Percentiles rank a stretch among this genome's conserved stretches.
Evolutionary conservation across 2,329 filamentous ascomycete species (phyloP).

Genomic region (Pyrenophora teres): DNA sequence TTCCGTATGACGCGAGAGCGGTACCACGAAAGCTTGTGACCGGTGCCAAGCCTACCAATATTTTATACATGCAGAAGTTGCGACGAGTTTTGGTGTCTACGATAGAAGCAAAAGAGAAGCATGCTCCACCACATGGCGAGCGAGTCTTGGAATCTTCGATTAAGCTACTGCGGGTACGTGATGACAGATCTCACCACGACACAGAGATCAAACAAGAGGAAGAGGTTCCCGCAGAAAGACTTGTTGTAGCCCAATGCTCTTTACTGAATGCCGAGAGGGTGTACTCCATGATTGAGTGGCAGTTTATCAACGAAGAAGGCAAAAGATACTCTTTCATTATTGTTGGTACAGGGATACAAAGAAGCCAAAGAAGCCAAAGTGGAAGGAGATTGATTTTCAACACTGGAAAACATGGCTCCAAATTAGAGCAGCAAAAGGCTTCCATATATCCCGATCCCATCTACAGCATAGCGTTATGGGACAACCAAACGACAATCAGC

Average conservation of each 20-base stretch:
- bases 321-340: conserved; percentile 67
- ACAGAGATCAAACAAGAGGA: conserved; percentile 32
- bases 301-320: conserved; percentile 58
- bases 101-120: conserved; percentile 41
- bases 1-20: conserved; percentile 14
- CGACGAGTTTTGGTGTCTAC: conserved; percentile 57
- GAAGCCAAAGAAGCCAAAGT: conserved; percentile 21
- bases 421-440: conserved; percentile 56
- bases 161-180: conserved; percentile 30
- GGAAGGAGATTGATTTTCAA: conserved; percentile 41
- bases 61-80: conserved; percentile 53
- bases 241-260: conserved; percentile 58
- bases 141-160: conserved; percentile 46
- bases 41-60: conserved; percentile 34
- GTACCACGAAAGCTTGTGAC: conserved; percentile 37
- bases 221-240: conserved; percentile 23
- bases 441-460: conserved; percentile 38
- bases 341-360: conserved; percentile 54
- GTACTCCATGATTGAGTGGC: conserved; percentile 67
- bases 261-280: conserved; percentile 64
- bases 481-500: conserved; percentile 30
- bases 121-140: conserved; percentile 36
- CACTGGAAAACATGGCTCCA: conserved; percentile 46
- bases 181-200: conserved; percentile 23
- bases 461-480: conserved; percentile 37